A percentile compares a stretch with the other conserved stretches of the same genome.
These are phyloP conservation scores for Fulvia fulva DNA, from an alignment of 2,329 filamentous ascomycete species.

Conservation along the genomic window DNA sequence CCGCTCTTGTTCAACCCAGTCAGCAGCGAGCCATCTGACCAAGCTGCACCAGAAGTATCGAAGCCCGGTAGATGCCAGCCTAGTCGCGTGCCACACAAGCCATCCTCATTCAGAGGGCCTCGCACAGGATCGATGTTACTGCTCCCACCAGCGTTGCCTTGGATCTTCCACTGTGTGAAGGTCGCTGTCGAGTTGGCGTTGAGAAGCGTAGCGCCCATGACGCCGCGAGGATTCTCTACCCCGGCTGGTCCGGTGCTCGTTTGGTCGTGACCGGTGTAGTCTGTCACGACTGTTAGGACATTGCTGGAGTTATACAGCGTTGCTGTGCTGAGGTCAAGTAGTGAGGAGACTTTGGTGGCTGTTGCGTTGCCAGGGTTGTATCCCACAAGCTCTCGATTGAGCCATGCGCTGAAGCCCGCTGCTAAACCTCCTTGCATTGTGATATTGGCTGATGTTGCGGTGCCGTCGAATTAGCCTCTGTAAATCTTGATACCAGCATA, in stretches of 20 bases:
- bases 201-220: constrained; percentile 50
- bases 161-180: constrained; percentile 56
- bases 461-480: constrained; percentile 39
- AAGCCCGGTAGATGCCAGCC: constrained; percentile 59
- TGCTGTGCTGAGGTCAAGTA: constrained; percentile 51
- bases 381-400: constrained; percentile 55
- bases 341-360: constrained; percentile 35
- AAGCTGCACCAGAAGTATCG: constrained; percentile 39
- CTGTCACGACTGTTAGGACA: constrained; percentile 54
- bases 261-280: constrained; percentile 59
- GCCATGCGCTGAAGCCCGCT: constrained; percentile 56
- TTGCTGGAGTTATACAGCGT: constrained; percentile 40
- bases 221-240: constrained; percentile 50
- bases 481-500: constrained; percentile 41
- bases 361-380: constrained; percentile 52
- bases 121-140: constrained; percentile 53
- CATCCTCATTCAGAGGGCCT: constrained; percentile 56
- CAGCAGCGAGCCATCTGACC: constrained; percentile 40
- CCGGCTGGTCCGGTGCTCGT: constrained; percentile 49
- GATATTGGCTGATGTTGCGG: constrained; percentile 38
- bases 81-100: constrained; percentile 54
- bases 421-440: constrained; percentile 50
- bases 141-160: constrained; percentile 54
- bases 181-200: constrained; percentile 37
- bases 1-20: constrained; percentile 44